These are phyloP conservation scores for Centrapalus pauciflorus DNA, from an alignment of 129 eudicot genomes.

Conservation along the genomic window DNA sequence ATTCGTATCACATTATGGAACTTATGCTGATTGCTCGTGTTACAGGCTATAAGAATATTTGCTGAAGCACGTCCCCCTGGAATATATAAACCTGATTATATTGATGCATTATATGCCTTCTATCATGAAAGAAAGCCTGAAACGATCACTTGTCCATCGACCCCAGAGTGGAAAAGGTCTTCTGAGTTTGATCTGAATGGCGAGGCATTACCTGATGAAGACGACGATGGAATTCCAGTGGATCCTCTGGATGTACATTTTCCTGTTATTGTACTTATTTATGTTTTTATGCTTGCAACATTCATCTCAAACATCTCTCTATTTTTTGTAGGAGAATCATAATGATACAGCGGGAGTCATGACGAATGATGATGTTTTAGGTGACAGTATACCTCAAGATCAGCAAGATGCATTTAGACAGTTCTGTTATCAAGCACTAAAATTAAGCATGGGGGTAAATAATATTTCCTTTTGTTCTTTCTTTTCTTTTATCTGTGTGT, in stretches of 20 bases:
- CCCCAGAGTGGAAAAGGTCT: conserved; percentile 97
- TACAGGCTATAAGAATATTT: conserved; percentile 79
- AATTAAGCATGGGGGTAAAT: conserved; percentile 57
- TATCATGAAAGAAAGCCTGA: conserved; percentile 93
- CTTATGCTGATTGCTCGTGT: neutral
- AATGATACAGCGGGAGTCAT: conserved; percentile 46
- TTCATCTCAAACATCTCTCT: neutral
- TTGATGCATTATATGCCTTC: conserved; percentile 80
- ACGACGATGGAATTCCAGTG: conserved; percentile 73
- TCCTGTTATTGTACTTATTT: neutral
- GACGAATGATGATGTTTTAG: conserved; percentile 95
- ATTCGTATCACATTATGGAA: neutral
- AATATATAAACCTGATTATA: conserved; percentile 86
- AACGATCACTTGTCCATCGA: conserved; percentile 68
- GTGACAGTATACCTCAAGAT: conserved; percentile 79
- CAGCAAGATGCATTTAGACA: conserved; percentile 67
- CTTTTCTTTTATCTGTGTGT: neutral
- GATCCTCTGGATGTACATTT: conserved; percentile 54
- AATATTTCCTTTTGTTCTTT: conserved; percentile 6
- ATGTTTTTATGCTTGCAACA: neutral
- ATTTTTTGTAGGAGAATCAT: conserved; percentile 45
- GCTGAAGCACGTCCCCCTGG: conserved; percentile 96
- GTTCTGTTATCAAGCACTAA: conserved; percentile 75
- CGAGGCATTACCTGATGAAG: conserved; percentile 93
- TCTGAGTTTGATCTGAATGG: conserved; percentile 95